phyloP scores from a whole-genome alignment of 2,329 filamentous ascomycete species.

The Chlorencoelia australis region DNA sequence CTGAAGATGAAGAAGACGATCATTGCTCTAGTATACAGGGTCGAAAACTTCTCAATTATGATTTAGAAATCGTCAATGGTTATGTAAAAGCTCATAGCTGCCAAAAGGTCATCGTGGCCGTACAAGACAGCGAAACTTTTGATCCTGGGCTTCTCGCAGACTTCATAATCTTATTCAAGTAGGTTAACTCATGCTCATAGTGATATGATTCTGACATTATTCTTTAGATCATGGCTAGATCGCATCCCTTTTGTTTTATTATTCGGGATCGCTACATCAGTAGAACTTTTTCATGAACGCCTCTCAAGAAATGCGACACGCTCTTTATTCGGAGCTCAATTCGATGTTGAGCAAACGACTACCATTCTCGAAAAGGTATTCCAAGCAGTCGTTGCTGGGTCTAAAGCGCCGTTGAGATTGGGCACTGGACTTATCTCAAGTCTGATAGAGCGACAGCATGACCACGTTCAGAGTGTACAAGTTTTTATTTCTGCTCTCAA shows the following conservation, averaged over 20 bases:
- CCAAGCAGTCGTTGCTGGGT: slow-evolving; percentile 49
- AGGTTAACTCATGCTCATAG: slow-evolving; percentile 22
- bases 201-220: slow-evolving; percentile 1
- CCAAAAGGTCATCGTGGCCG: slow-evolving; percentile 56
- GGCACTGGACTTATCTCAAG: slow-evolving; percentile 52
- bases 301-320: slow-evolving; percentile 59
- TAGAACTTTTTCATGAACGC: slow-evolving; percentile 68
- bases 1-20: slow-evolving; percentile 43
- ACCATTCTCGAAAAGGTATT: slow-evolving; percentile 67
- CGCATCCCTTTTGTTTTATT: slow-evolving; percentile 69
- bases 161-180: slow-evolving; percentile 59
- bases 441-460: slow-evolving; percentile 61
- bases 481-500: slow-evolving; percentile 61
- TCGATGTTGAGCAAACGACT: slow-evolving; percentile 65
- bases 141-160: slow-evolving; percentile 64
- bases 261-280: slow-evolving; percentile 72
- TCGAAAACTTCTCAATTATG: slow-evolving; percentile 64
- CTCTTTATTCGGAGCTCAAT: slow-evolving; percentile 59
- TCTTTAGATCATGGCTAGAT: slow-evolving; percentile 52
- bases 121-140: slow-evolving; percentile 78
- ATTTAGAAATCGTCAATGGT: slow-evolving; percentile 59
- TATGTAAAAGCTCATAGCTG: slow-evolving; percentile 44
- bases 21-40: slow-evolving; percentile 37
- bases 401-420: slow-evolving; percentile 47
- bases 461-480: slow-evolving; percentile 68